A percentile compares a stretch with the other conserved stretches of the same genome.
phyloP scores from a whole-genome alignment of 805 yeast species.

The Candida michaelii region DNA sequence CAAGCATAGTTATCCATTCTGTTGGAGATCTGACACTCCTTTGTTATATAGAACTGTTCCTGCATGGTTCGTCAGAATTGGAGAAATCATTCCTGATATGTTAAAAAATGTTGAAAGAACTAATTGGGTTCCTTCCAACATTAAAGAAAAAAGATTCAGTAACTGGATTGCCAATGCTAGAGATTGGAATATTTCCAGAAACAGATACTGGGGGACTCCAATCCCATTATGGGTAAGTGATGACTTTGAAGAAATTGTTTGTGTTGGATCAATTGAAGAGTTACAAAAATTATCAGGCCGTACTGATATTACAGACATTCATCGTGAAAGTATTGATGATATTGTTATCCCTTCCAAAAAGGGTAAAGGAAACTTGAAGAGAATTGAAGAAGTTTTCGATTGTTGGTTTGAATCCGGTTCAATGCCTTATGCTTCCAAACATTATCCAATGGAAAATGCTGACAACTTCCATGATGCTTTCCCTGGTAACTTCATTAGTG shows the following conservation, averaged over 20 bases:
- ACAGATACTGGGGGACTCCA: conserved; percentile 99
- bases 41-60: conserved; percentile 95
- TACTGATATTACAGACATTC: conserved; percentile 80
- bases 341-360: conserved; percentile 88
- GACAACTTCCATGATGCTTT: conserved; percentile 69
- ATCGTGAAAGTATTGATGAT: conserved; percentile 88
- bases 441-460: conserved; percentile 90
- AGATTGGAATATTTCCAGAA: conserved; percentile 98
- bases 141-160: conserved; percentile 92
- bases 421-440: conserved; percentile 97
- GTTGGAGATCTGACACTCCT: conserved; percentile 99
- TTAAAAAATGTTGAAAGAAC: conserved; percentile 80
- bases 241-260: conserved; percentile 87
- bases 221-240: conserved; percentile 97
- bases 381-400: conserved; percentile 97
- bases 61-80: conserved; percentile 95
- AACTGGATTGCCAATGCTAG: conserved; percentile 99
- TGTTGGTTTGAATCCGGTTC: conserved; percentile 99
- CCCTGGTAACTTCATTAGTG: conserved; percentile 98
- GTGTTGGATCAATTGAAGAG: conserved; percentile 89
- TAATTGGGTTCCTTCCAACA: conserved; percentile 89
- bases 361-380: conserved; percentile 84
- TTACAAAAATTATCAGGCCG: conserved; percentile 82
- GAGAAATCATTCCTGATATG: conserved; percentile 86
- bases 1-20: conserved; percentile 96